These are phyloP conservation scores for Castanopsis chinensis DNA, from an alignment of 306 rosid species.

Conservation along the genomic window DNA sequence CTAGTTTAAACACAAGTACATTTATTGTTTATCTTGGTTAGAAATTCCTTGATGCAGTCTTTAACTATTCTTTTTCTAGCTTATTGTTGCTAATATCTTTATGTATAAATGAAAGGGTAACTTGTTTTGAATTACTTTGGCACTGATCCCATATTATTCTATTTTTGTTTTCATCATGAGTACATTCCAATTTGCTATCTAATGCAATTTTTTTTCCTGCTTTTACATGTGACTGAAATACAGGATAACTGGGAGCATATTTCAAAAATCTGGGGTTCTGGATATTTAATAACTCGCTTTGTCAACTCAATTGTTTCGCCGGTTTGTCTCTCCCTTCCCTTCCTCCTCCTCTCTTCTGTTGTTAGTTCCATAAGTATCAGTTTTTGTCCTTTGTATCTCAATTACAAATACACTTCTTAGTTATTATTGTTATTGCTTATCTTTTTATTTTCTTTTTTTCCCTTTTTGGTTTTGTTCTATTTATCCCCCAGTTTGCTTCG, in stretches of 20 bases:
- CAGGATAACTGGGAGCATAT: slow-evolving; percentile 79
- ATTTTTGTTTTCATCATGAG: no score
- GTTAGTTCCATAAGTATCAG: slow-evolving; percentile 4
- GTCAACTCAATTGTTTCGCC: slow-evolving; percentile 68
- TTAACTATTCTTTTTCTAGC: background rate
- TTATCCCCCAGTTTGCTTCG: slow-evolving; percentile 68
- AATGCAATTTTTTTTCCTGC: background rate
- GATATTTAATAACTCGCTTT: slow-evolving; percentile 69
- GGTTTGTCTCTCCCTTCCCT: slow-evolving; percentile 47
- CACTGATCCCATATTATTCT: background rate
- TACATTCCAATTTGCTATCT: background rate
- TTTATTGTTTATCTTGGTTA: background rate
- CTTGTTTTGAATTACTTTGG: background rate
- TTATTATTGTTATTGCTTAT: background rate
- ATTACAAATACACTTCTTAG: background rate
- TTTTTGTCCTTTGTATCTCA: background rate
- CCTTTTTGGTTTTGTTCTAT: background rate
- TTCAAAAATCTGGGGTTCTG: slow-evolving; percentile 65
- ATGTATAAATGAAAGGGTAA: background rate
- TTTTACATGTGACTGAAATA: background rate
- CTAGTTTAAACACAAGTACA: background rate
- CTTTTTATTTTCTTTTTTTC: no score
- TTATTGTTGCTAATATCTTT: background rate
- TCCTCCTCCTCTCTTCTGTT: background rate
- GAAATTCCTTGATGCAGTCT: background rate